Conservation (phyloP, 345 rosid genomes). For the Triadica sebifera region DNA sequence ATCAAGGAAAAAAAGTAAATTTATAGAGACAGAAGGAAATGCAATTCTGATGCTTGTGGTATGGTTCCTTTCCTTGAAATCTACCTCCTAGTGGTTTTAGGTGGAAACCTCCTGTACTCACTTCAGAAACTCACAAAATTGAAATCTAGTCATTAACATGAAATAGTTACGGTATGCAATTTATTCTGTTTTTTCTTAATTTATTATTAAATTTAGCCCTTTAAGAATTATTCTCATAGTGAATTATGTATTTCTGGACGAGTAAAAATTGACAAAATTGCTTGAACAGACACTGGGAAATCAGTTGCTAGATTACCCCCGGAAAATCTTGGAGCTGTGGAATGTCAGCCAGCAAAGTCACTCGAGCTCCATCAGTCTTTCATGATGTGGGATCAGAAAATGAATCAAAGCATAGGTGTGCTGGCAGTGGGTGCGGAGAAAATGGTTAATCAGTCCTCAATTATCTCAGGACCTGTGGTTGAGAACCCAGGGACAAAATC, state of each 20-base stretch:
- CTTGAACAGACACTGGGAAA: slow-evolving; percentile 33
- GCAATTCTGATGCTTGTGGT: not conserved
- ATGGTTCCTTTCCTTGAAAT: not conserved
- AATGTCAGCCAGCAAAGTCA: slow-evolving; percentile 26
- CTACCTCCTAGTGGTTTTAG: not conserved
- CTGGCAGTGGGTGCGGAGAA: slow-evolving; percentile 36
- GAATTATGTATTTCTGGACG: slow-evolving; percentile 18
- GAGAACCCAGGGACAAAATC: slow-evolving; percentile 41
- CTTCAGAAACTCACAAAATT: not conserved
- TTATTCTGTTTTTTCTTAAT: not conserved
- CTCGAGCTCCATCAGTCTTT: slow-evolving; percentile 28
- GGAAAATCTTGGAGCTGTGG: slow-evolving; percentile 30
- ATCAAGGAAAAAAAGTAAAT: not conserved
- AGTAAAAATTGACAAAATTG: slow-evolving; percentile 15
- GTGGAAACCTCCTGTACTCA: not conserved
- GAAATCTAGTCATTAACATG: not conserved
- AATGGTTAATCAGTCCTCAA: slow-evolving; percentile 27
- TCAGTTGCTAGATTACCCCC: slow-evolving; percentile 22
- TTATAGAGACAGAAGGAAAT: not conserved
- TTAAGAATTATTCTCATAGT: not conserved
- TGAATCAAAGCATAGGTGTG: slow-evolving; percentile 28
- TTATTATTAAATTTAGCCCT: not conserved
- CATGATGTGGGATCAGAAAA: slow-evolving; percentile 28
- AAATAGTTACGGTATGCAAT: not conserved
- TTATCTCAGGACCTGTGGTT: slow-evolving; percentile 42